These are phyloP conservation scores for Gymnopilus junonius DNA, from an alignment of 768 basidiomycete genomes.

Conservation along the genomic window DNA sequence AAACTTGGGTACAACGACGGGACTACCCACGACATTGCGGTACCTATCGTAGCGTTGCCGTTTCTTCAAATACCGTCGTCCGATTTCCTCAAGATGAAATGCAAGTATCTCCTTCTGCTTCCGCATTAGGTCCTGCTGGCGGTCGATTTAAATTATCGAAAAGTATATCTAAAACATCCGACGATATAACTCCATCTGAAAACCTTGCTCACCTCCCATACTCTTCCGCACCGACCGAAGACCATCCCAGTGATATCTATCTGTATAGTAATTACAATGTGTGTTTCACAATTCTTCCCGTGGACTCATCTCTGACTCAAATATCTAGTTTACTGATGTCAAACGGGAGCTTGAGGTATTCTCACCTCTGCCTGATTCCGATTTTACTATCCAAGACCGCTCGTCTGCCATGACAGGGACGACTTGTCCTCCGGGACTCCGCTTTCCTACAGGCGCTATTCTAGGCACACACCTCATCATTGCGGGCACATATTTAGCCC, in stretches of 20 bases:
- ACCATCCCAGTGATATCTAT: slow-evolving; percentile 85
- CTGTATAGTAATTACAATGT: slow-evolving; percentile 98
- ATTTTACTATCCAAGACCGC: slow-evolving; percentile 80
- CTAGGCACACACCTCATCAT: slow-evolving; percentile 91
- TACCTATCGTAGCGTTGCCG: slow-evolving; percentile 92
- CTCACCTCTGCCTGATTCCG: slow-evolving; percentile 74
- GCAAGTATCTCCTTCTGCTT: slow-evolving; percentile 41
- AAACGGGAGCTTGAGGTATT: slow-evolving; percentile 94
- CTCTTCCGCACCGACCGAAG: slow-evolving; percentile 69
- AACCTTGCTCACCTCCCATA: slow-evolving; percentile 76
- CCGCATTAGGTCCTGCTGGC: slow-evolving; percentile 58
- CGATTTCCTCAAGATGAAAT: slow-evolving; percentile 70
- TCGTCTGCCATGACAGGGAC: slow-evolving; percentile 81
- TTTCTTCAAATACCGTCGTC: slow-evolving; percentile 70
- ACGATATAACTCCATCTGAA: slow-evolving; percentile 61
- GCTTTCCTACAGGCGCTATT: slow-evolving; percentile 95
- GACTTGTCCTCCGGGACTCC: slow-evolving; percentile 89
- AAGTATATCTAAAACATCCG: slow-evolving; percentile 34
- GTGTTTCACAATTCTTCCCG: slow-evolving; percentile 28
- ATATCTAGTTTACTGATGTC: slow-evolving; percentile 84
- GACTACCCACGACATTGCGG: slow-evolving; percentile 94
- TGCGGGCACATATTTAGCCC: slow-evolving; percentile 94
- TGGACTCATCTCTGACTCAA: background rate
- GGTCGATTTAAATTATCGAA: slow-evolving; percentile 60
- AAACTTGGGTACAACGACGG: slow-evolving; percentile 79